Evolutionary conservation across 441 rosid genomes (phyloP), one percentile per base, ranked within the genome.

Genomic region (Pelargonium citronellum): DNA sequence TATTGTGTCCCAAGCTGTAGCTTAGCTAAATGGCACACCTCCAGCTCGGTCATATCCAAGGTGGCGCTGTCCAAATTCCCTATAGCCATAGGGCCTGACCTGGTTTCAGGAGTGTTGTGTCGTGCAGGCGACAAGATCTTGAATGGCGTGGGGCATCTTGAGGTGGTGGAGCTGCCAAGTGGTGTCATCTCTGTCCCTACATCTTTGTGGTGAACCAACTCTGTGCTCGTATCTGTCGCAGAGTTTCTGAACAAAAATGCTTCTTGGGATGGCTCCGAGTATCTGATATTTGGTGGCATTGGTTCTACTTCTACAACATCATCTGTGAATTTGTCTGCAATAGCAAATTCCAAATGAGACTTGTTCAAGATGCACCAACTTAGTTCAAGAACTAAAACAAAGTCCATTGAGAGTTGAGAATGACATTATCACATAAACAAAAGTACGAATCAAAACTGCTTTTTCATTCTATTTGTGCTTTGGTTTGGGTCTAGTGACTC

Each of bases 161-260:
- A 91, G 67, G 87, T 81, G 4, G 90, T 83, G 57, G 89, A 84
- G 75, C 97, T 93, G 62, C 92, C 95, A 0, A 89, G 70, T 7
- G 99, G 95, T 47, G 97, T 94, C 99, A 94, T 94, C 80, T 91
- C 97, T 67, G 96, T 94, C 70, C 97, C 96, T 1, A 80, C 73
- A 73, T 94, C 97, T 81, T 87, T 86, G 81, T 86, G 97, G 46
- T 80, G 84, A 53, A 74, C 75, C 46, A 79, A 79, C 49, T 83
- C 91, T 2, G 86, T 81, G 66, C 80, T 76, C 27, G 81, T 86
- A 67, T 83, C 88, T 78, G 74, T 84, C 88, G 78, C 81, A 77
- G 87, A 73, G 78, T 85, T 87, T 79, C 83, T 82, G 83, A 91
- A 91, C 19, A 88, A 73, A 79, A 93, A 89, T 19, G 93, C 90